Evolutionary conservation across 345 rosid genomes (phyloP), one percentile per base, ranked within the genome.

Genomic region (Acer saccharum): DNA sequence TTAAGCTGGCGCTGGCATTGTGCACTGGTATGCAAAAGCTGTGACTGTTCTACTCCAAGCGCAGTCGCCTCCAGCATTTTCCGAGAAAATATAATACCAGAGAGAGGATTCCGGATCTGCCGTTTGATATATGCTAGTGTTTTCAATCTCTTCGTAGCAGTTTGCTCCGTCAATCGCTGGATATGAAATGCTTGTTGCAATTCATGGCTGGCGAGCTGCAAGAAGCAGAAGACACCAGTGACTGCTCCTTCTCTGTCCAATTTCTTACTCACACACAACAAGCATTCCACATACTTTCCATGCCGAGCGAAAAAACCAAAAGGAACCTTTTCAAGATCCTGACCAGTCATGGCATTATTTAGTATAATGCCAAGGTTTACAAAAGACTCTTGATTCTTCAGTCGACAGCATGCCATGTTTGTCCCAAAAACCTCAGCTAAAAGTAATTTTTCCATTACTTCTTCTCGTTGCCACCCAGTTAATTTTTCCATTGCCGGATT

Each of bases 141-240:
- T 84, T 90, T 93, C 86, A 90, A 81, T 77, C 95, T 88, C 84
- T 85, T 92, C 82, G 83, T 25, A 8, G 99, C 97, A 63, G 90
- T 93, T 81, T 86, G 87, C 88, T 95, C 99, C 16, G 98, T 85
- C 73, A 95, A 76, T 78, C 86, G 86, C 86, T 95, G 99, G 71
- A 95, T 80, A 83, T 92, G 97, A 63, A 95, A 90, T 13, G 98
- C 98, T 81, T 90, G 94, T 80, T 95, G 98, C 86, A 95, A 87
- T 82, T 95, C 98, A 65, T 77, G 90, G 84, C 99, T 95, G 3
- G 98, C 93, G 10, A 95, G 97, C 86, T 95, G 99, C 87, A 95
- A 81, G 87, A 95, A 95, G 89, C 99, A 95, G 82, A 95, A 93
- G 44, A 91, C 86, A 13, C 99, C 99, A 0, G 92, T 89, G 75